phyloP scores from a whole-genome alignment of 768 basidiomycete species.

The Suillus variegatus region DNA sequence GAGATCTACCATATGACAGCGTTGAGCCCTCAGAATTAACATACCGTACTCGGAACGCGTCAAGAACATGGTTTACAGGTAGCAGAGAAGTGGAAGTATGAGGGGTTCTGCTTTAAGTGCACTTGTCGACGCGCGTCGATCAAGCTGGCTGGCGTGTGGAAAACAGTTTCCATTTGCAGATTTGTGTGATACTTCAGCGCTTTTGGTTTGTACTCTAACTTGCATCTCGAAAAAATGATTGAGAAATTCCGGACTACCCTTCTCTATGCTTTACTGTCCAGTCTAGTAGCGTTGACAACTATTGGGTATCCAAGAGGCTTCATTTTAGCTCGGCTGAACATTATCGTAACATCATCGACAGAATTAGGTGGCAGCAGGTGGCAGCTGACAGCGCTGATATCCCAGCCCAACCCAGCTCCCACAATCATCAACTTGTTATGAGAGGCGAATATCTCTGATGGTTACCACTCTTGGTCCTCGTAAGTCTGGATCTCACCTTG shows the following conservation, averaged over 20 bases:
- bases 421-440: not conserved
- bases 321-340: not conserved
- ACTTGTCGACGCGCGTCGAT: constrained; percentile 36
- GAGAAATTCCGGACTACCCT: not conserved
- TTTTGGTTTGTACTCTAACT: not conserved
- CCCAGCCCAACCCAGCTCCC: not conserved
- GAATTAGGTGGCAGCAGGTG: not conserved
- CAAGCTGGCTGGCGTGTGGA: constrained; percentile 21
- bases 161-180: constrained; percentile 27
- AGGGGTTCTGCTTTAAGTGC: constrained; percentile 28
- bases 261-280: not conserved
- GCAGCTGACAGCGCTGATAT: not conserved
- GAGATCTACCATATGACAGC: constrained; percentile 5
- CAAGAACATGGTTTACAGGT: constrained; percentile 66
- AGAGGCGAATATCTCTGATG: not conserved
- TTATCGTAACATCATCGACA: not conserved
- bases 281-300: not conserved
- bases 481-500: not conserved
- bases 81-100: constrained; percentile 9
- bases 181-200: too few species aligned
- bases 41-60: constrained; percentile 94
- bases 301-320: not conserved
- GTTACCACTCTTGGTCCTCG: not conserved
- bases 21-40: constrained; percentile 1
- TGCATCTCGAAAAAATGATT: not conserved